Evolutionary conservation across 2,329 filamentous ascomycete genomes (phyloP).

Genomic region (Penicillium paneum): DNA sequence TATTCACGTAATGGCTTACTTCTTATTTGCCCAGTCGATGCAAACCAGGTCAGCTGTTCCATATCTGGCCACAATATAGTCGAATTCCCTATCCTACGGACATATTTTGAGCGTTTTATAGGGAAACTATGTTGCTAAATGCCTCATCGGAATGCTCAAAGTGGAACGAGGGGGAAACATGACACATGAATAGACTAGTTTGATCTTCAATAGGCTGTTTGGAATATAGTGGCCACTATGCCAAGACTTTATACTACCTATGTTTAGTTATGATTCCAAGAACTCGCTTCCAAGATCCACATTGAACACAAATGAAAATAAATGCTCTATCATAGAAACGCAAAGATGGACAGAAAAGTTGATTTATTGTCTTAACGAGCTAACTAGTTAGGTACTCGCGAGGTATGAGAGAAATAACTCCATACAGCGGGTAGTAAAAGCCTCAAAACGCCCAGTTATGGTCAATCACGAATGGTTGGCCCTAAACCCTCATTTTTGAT

Average conservation of each 20-base stretch:
- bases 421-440: conserved; percentile 4
- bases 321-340: background rate
- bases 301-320: background rate
- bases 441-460: conserved; percentile 10
- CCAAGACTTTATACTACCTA: conserved; percentile 5
- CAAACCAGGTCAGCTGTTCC: conserved; percentile 1
- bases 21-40: conserved; percentile 1
- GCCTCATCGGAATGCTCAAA: conserved; percentile 18
- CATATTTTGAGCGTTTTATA: conserved; percentile 5
- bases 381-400: background rate
- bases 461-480: background rate
- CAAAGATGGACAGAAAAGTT: background rate
- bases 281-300: background rate
- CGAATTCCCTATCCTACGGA: background rate
- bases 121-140: conserved; percentile 12
- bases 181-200: conserved; percentile 5
- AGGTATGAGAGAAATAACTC: conserved; percentile 1
- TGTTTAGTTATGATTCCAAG: background rate
- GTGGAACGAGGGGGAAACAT: background rate
- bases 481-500: background rate
- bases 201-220: background rate
- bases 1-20: conserved; percentile 6
- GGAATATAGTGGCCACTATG: background rate
- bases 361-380: background rate
- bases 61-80: conserved; percentile 5